These are phyloP conservation scores for Pseudomonodictys pantanalensis DNA, from an alignment of 495 filamentous ascomycete genomes.

Conservation along the genomic window DNA sequence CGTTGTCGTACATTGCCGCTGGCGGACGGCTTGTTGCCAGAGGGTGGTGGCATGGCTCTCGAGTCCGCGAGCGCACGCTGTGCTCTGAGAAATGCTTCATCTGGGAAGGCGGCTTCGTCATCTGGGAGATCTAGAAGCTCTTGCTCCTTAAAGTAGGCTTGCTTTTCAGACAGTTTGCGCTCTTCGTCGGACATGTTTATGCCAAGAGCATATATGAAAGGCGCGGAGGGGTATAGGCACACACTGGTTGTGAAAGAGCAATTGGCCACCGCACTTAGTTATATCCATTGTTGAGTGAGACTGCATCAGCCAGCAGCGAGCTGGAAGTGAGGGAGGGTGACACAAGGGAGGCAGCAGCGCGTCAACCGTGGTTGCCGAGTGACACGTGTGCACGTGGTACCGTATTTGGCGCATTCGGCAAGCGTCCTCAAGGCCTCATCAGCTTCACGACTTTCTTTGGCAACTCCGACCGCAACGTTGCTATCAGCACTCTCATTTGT, in stretches of 20 bases:
- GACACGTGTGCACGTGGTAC: not conserved
- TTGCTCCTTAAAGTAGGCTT: conserved; percentile 48
- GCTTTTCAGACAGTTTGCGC: conserved; percentile 40
- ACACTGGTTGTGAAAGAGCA: not conserved
- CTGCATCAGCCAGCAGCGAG: not conserved
- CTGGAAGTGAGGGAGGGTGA: not conserved
- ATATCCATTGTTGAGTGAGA: not conserved
- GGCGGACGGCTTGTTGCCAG: conserved; percentile 12
- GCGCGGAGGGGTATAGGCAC: not conserved
- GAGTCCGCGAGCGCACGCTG: conserved; percentile 17
- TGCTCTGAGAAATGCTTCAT: conserved; percentile 25
- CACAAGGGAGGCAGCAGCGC: not conserved
- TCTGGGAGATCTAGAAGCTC: conserved; percentile 46
- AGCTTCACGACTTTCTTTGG: too few relatives aligned
- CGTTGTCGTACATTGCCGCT: too few relatives aligned
- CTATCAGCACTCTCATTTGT: too few relatives aligned
- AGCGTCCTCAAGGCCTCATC: too few relatives aligned
- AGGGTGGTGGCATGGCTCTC: conserved; percentile 6
- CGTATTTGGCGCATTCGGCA: too few relatives aligned
- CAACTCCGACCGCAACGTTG: too few relatives aligned
- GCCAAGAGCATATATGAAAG: not conserved
- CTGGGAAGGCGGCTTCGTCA: conserved; percentile 38
- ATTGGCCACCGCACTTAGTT: not conserved
- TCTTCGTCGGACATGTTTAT: conserved; percentile 24
- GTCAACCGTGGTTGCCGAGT: not conserved